phyloP scores from a whole-genome alignment of 108 stramenopile species.

The Asterionellopsis glacialis region DNA sequence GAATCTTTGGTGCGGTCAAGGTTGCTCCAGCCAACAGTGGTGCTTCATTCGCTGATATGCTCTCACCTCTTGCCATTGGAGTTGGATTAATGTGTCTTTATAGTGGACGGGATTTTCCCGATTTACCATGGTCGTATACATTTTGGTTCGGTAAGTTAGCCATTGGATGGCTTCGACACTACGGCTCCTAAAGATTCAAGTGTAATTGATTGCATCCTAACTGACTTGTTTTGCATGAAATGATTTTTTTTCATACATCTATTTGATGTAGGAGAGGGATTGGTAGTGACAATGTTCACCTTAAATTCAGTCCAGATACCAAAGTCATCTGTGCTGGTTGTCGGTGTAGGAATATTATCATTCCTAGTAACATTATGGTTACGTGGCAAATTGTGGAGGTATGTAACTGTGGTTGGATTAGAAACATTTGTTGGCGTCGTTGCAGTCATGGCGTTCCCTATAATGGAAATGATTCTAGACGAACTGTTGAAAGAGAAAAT shows the following conservation, averaged over 20 bases:
- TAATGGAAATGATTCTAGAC: slow-evolving; percentile 85
- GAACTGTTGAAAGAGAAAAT: slow-evolving; percentile 81
- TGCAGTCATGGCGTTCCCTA: slow-evolving; percentile 72
- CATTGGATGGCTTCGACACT: background rate
- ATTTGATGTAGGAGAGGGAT: slow-evolving; percentile 71
- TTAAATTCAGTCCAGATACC: slow-evolving; percentile 47
- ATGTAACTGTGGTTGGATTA: slow-evolving; percentile 51
- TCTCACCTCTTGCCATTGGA: slow-evolving; percentile 58
- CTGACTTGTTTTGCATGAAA: no score
- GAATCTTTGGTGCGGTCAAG: slow-evolving; percentile 28
- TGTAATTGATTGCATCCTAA: background rate
- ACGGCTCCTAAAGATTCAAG: no score
- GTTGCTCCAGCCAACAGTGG: slow-evolving; percentile 5
- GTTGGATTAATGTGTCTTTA: slow-evolving; percentile 72
- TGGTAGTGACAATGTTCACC: slow-evolving; percentile 74
- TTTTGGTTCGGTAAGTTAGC: slow-evolving; percentile 9
- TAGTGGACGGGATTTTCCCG: slow-evolving; percentile 23
- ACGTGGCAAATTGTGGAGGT: slow-evolving; percentile 77
- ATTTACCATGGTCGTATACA: slow-evolving; percentile 1
- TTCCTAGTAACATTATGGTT: slow-evolving; percentile 61
- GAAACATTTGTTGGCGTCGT: slow-evolving; percentile 62
- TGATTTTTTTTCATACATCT: background rate
- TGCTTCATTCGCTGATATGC: slow-evolving; percentile 24
- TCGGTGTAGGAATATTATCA: slow-evolving; percentile 29
- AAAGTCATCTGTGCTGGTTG: slow-evolving; percentile 1